Base-by-base conservation (phyloP, 345 rosid species). In the Lenwebbia sp. region DNA sequence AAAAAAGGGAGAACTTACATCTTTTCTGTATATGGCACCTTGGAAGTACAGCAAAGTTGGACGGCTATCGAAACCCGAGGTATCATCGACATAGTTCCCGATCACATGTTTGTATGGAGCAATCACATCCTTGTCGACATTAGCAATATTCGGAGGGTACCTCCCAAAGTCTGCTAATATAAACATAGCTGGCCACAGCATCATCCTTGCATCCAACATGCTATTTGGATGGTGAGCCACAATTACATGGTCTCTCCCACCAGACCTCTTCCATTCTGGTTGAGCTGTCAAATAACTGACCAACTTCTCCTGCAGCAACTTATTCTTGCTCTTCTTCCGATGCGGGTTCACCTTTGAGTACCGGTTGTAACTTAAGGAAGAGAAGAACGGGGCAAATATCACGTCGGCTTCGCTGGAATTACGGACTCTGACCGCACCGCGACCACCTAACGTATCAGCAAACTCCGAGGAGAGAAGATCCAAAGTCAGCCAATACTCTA, bases 221-320 rank as follows among this genome's bases (percentile, higher is more conserved):
- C 99, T 97, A 85, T 96, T 97, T 2, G 99, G 99, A 89, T 97
- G 99, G 89, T 97, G 99, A 60, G 99, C 98, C 90, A 94, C 75
- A 44, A 97, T 84, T 26, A 96, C 83, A 89, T 97, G 99, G 88
- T 97, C 95, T 75, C 87, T 88, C 2, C 99, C 99, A 28, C 96
- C 94, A 6, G 96, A 94, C 86, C 84, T 88, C 90, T 92, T 95
- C 99, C 99, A 97, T 86, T 95, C 95, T 87, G 86, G 87, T 54
- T 93, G 98, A 3, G 91, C 85, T 41, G 92, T 94, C 87, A 97
- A 84, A 75, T 85, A 92, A 52, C 70, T 86, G 54, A 97, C 97
- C 93, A 94, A 57, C 85, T 92, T 95, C 50, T 94, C 98, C 89
- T 97, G 94, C 85, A 97, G 86, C 37, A 87, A 86, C 78, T 86